Conservation (phyloP, 805 yeast genomes). For the Candida railenensis region DNA sequence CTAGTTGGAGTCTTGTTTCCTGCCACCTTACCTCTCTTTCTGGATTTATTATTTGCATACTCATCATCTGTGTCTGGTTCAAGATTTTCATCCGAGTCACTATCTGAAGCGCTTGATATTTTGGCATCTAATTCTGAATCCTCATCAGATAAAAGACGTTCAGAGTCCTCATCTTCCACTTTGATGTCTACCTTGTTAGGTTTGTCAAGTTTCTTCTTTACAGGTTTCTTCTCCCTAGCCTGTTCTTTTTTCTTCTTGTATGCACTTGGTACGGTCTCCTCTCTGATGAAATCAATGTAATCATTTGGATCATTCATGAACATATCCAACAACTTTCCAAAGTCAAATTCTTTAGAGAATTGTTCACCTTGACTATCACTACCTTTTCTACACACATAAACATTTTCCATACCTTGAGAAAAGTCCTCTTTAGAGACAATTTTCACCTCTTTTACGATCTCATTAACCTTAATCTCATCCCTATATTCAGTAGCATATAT, state of each 20-base stretch:
- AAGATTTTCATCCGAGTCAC: conserved; percentile 13
- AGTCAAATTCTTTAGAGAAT: conserved; percentile 39
- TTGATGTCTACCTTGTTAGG: not conserved
- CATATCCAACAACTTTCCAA: conserved; percentile 25
- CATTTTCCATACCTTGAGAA: conserved; percentile 7
- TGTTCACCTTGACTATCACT: conserved; percentile 33
- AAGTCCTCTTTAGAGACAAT: conserved; percentile 37
- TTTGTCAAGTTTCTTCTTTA: not conserved
- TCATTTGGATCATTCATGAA: conserved; percentile 24
- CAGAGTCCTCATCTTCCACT: not conserved
- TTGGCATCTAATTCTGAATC: not conserved
- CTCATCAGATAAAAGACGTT: not conserved
- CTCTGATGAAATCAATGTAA: conserved; percentile 29
- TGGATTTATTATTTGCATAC: not conserved
- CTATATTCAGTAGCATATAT: conserved; percentile 53
- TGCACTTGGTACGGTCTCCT: conserved; percentile 10
- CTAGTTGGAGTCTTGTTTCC: no score
- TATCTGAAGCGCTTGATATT: not conserved
- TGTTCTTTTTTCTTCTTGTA: conserved; percentile 7
- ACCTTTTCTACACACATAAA: conserved; percentile 44
- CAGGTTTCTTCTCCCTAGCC: conserved; percentile 7
- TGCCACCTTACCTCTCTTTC: conserved; percentile 4
- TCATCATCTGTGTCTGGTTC: conserved; percentile 15
- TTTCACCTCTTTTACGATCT: conserved; percentile 44
- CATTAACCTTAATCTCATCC: conserved; percentile 40